Percentiles rank a stretch among this genome's conserved stretches.
Evolutionary conservation across 2,329 filamentous ascomycete genomes (phyloP).

Genomic region (Penicillium sp.): DNA sequence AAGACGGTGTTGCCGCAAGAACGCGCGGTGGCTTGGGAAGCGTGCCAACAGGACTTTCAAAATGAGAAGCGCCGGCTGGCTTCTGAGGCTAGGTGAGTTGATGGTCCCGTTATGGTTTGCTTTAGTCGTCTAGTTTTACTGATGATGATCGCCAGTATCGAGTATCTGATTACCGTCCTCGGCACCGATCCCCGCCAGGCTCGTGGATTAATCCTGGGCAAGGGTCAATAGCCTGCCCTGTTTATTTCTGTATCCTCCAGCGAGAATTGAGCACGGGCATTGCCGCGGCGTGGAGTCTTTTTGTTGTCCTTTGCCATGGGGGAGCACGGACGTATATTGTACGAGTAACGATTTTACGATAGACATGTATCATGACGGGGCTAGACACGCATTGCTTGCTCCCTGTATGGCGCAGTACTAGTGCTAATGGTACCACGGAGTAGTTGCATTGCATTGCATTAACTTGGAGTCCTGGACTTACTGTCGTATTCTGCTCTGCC

Average conservation of each 20-base stretch:
- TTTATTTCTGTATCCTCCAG: neutral
- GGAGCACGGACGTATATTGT: constrained; percentile 27
- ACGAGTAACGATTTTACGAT: constrained; percentile 44
- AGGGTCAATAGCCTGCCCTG: constrained; percentile 11
- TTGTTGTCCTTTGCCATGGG: constrained; percentile 7
- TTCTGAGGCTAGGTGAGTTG: constrained; percentile 74
- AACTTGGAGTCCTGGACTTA: neutral
- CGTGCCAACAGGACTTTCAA: constrained; percentile 74
- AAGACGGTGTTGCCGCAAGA: constrained; percentile 75
- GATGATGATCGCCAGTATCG: constrained; percentile 51
- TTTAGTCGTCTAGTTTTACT: neutral
- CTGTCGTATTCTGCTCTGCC: neutral
- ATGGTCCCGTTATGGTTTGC: neutral
- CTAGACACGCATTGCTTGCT: neutral
- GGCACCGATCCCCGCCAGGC: constrained; percentile 59
- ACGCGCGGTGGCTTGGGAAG: constrained; percentile 68
- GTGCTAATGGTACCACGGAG: neutral
- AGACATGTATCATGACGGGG: constrained; percentile 39
- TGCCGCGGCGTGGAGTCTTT: constrained; percentile 2
- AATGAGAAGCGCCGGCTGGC: constrained; percentile 69
- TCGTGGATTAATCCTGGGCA: constrained; percentile 44
- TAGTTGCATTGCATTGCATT: neutral
- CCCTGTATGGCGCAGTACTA: neutral
- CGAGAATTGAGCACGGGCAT: constrained; percentile 4
- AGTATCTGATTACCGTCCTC: constrained; percentile 66